Conservation (phyloP, 116 monocot genomes). For the Cymodocea nodosa region DNA sequence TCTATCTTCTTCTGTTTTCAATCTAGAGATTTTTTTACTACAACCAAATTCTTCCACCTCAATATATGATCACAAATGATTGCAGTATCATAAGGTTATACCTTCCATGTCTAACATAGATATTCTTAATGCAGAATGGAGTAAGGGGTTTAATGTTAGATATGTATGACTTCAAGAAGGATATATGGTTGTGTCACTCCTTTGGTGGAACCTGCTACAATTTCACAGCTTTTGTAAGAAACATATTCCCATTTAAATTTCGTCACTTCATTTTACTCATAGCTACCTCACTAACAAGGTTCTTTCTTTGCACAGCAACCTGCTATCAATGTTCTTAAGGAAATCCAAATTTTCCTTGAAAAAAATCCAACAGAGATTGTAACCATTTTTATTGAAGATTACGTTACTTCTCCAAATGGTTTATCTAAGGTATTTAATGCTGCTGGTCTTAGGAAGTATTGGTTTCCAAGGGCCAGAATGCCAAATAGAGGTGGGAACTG, state of each 20-base stretch:
- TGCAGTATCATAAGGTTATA: too few species aligned
- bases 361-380: slow-evolving; percentile 50
- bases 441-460: slow-evolving; percentile 37
- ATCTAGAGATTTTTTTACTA: too few species aligned
- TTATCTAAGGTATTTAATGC: slow-evolving; percentile 45
- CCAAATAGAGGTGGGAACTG: slow-evolving; percentile 51
- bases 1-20: too few species aligned
- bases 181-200: slow-evolving; percentile 91
- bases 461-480: slow-evolving; percentile 45
- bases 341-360: slow-evolving; percentile 36
- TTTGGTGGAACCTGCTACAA: slow-evolving; percentile 66
- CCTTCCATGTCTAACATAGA: too few species aligned
- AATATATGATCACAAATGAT: too few species aligned
- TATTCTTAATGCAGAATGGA: slow-evolving; percentile 45
- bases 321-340: slow-evolving; percentile 41
- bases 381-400: slow-evolving; percentile 66
- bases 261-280: background rate
- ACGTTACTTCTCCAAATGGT: slow-evolving; percentile 36
- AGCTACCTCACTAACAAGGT: too few species aligned
- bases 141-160: slow-evolving; percentile 88
- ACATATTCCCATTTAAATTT: background rate
- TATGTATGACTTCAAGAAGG: slow-evolving; percentile 75
- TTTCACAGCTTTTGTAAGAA: slow-evolving; percentile 75
- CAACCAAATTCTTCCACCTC: too few species aligned
- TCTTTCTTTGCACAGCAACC: slow-evolving; percentile 35